Conservation (phyloP, 768 basidiomycete genomes). For the Rhodotorula taiwanensis region DNA sequence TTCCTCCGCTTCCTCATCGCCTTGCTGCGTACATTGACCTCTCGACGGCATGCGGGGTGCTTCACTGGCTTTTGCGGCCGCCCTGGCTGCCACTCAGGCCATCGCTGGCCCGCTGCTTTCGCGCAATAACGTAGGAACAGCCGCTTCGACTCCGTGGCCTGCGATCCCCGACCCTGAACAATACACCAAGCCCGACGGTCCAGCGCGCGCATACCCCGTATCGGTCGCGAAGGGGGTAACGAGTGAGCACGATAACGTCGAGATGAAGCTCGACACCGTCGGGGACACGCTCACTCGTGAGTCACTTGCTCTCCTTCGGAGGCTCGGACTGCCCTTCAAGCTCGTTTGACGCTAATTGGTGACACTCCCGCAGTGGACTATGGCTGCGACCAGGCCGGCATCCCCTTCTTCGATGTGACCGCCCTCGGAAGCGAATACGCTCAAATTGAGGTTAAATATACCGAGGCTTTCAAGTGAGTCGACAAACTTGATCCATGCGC, state of each 20-base stretch:
- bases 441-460: slow-evolving; percentile 5
- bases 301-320: background rate
- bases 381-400: background rate
- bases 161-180: background rate
- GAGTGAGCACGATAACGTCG: background rate
- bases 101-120: too few species aligned
- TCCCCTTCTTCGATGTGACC: background rate
- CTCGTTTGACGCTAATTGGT: too few species aligned
- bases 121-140: too few species aligned
- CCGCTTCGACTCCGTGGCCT: background rate
- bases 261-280: background rate
- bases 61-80: too few species aligned
- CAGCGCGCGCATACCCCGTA: background rate
- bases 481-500: background rate
- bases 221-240: background rate
- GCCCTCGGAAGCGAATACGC: background rate
- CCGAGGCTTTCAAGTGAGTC: background rate
- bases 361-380: background rate
- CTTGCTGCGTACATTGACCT: too few species aligned
- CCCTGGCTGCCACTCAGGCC: too few species aligned
- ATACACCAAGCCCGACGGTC: background rate
- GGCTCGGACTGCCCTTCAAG: background rate
- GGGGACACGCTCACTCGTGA: background rate
- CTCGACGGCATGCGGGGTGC: too few species aligned
- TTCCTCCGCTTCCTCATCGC: too few species aligned